phyloP scores from a whole-genome alignment of 805 yeast species.

The Saturnispora kantuleensis region DNA sequence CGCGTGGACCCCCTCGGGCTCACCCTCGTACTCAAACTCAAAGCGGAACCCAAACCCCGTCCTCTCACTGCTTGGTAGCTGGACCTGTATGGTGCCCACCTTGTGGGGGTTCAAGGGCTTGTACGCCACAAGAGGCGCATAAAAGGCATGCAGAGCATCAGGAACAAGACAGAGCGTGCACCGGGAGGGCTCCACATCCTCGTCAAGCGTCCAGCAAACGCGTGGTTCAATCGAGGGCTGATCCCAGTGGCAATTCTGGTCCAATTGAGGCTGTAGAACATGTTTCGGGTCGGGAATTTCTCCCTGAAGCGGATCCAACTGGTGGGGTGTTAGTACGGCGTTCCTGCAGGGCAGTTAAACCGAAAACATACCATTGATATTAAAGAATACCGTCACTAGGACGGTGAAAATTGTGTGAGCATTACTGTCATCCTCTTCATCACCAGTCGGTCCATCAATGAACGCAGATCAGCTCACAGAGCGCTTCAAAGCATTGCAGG shows the following conservation, averaged over 20 bases:
- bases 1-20: background rate
- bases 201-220: no score
- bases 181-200: no score
- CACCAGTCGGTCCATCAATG: background rate
- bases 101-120: no score
- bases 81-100: constrained; percentile 7
- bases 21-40: background rate
- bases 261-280: constrained; percentile 29
- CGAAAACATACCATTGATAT: background rate
- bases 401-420: background rate
- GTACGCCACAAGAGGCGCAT: no score
- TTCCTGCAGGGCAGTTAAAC: no score
- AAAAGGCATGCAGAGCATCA: no score
- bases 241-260: background rate
- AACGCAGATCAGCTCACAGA: constrained; percentile 6
- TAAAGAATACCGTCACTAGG: background rate
- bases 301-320: constrained; percentile 39
- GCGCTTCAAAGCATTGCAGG: constrained; percentile 21
- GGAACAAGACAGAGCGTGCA: no score
- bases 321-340: background rate
- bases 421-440: background rate
- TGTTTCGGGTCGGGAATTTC: constrained; percentile 39
- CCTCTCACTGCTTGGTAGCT: background rate
- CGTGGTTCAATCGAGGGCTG: no score
- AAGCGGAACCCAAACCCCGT: background rate